Conservation (phyloP, 2,329 filamentous ascomycete species). For the Pseudocercospora crystallina region DNA sequence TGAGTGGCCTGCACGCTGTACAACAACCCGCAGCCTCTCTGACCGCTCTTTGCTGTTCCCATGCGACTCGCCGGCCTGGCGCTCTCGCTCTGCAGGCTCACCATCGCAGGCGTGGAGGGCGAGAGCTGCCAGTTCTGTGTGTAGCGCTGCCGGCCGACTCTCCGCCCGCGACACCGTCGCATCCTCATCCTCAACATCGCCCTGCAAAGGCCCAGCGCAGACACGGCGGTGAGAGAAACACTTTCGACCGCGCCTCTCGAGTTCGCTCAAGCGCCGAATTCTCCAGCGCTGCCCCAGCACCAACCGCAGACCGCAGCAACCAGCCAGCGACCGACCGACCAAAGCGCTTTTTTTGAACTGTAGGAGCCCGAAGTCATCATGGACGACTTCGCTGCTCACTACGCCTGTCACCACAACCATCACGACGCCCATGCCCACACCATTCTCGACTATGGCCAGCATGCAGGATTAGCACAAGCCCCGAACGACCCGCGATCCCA, state of each 20-base stretch:
- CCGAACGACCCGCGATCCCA: constrained; percentile 35
- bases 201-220: neutral
- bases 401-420: constrained; percentile 41
- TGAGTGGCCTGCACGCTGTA: neutral
- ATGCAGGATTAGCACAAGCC: constrained; percentile 20
- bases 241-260: constrained; percentile 2
- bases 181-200: constrained; percentile 6
- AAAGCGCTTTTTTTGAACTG: neutral
- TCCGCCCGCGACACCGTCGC: constrained; percentile 12
- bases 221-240: constrained; percentile 8
- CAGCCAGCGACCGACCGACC: neutral
- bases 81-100: neutral
- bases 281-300: constrained; percentile 58
- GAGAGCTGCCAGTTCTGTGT: neutral
- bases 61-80: constrained; percentile 3
- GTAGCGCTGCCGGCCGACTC: constrained; percentile 6
- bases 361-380: constrained; percentile 30
- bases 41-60: constrained; percentile 5
- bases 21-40: neutral
- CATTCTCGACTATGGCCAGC: constrained; percentile 41
- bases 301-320: constrained; percentile 1
- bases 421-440: constrained; percentile 40
- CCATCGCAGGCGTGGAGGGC: neutral
- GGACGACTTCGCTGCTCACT: constrained; percentile 43
- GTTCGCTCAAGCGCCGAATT: constrained; percentile 9